Evolutionary conservation across 805 yeast species (phyloP), one percentile per base, ranked within the genome.

Genomic region (Kurtzmaniella cleridarum): DNA sequence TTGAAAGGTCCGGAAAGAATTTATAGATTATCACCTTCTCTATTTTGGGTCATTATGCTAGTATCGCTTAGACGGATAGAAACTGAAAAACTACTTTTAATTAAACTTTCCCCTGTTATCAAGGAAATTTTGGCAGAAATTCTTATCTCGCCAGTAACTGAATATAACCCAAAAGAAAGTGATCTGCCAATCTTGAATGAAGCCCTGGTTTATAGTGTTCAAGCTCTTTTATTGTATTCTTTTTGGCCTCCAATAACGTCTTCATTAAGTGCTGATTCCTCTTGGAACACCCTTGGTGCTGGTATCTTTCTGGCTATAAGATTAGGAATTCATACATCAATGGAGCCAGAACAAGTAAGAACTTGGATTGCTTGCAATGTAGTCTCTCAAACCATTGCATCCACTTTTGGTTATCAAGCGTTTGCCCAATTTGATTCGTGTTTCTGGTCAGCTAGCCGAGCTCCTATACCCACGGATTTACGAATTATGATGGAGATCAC

Each of bases 241-340:
- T 79, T 83, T 57, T 91, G 98, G 98, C 98, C 98, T 0, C 96
- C 97, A 3, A 73, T 90, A 29, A 87, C 96, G 0, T 88, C 98
- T 0, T 89, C 97, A 0, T 71, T 93, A 34, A 85, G 95, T 59
- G 96, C 98, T 0, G 98, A 93, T 55, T 84, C 96, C 6, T 84
- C 95, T 3, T 91, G 97, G 95, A 87, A 85, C 55, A 87, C 97
- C 1, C 82, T 88, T 16, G 98, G 97, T 0, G 81, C 87, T 34
- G 98, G 98, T 3, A 70, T 89, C 50, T 87, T 86, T 60, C 96
- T 88, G 54, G 98, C 97, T 0, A 83, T 90, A 27, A 67, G 97
- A 39, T 84, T 91, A 12, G 98, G 98, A 0, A 67, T 93, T 20
- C 96, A 93, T 53, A 36, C 33, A 10, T 26, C 28, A n/a, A 12